phyloP scores from a whole-genome alignment of 306 rosid genomes.

The Hippophae gyantsensis region DNA sequence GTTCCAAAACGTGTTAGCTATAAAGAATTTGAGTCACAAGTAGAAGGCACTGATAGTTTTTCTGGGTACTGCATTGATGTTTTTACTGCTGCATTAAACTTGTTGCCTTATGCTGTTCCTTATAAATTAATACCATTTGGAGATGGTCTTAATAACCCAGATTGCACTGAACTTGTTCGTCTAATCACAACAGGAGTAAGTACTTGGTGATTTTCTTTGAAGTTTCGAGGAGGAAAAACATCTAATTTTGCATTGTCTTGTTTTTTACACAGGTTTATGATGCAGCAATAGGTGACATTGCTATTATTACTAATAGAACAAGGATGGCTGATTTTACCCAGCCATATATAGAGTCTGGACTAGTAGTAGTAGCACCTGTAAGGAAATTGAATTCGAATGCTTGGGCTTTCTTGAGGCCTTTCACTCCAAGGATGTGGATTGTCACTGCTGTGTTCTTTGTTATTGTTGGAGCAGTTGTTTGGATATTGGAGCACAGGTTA shows the following conservation, averaged over 20 bases:
- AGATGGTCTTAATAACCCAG: slow-evolving; percentile 58
- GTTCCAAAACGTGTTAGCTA: slow-evolving; percentile 58
- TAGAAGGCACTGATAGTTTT: slow-evolving; percentile 45
- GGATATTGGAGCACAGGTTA: slow-evolving; percentile 90
- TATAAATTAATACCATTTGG: slow-evolving; percentile 50
- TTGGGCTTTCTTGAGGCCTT: slow-evolving; percentile 87
- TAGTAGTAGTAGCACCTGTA: slow-evolving; percentile 77
- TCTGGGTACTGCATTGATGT: slow-evolving; percentile 89
- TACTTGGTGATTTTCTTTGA: slow-evolving; percentile 10
- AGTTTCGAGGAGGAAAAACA: slow-evolving; percentile 14
- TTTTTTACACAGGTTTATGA: slow-evolving; percentile 50
- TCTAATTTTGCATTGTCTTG: slow-evolving; percentile 19
- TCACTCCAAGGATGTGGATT: slow-evolving; percentile 62
- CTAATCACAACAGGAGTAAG: slow-evolving; percentile 66
- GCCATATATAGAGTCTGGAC: slow-evolving; percentile 86
- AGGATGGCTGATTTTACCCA: slow-evolving; percentile 88
- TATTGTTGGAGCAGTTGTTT: slow-evolving; percentile 67
- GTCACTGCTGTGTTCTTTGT: slow-evolving; percentile 67
- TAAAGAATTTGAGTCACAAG: slow-evolving; percentile 45
- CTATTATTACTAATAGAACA: slow-evolving; percentile 75
- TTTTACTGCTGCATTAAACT: slow-evolving; percentile 62
- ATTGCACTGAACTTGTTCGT: slow-evolving; percentile 50
- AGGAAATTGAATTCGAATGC: slow-evolving; percentile 42
- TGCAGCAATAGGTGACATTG: slow-evolving; percentile 82
- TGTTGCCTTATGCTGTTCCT: slow-evolving; percentile 84